Base-by-base conservation (phyloP, 495 filamentous ascomycete genomes). In the Geopyxis carbonaria region DNA sequence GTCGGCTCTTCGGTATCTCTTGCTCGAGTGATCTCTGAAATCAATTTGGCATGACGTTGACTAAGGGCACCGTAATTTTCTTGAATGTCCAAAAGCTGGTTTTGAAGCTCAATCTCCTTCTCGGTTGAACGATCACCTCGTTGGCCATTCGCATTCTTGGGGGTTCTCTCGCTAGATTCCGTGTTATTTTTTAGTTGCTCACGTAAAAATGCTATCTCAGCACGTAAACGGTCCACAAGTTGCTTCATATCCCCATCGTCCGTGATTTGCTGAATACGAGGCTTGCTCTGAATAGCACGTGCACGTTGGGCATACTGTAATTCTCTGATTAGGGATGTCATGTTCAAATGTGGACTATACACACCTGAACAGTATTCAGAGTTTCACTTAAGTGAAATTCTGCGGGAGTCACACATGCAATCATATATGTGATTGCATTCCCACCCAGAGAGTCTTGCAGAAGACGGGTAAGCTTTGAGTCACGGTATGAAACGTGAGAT, bases 351-450 rank as follows among this genome's bases (percentile, higher is more conserved):
- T 16, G 31, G 15, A 5, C 28, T 33, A 6, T 25, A 27, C 42
- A 42, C 45, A 56, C 52, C 47, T 56, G 76, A 16, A 99, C 79
- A 0, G 89, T 99, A 57, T 99, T 99, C 28, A 99, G 64, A 0
- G 89, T 95, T 61, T 99, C 89, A 61, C 86, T 95, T 13, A 95
- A 65, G 58, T 99, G 87, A 57, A 95, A 99, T 52, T 93, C 87
- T 10, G 85, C 85, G 4, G 86, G 89, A 4, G 83, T 95, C 18
- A 99, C 86, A 61, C 89, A 99, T 21, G 89, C 89, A 63, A 99
- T 86, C 89, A 99, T 94, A 60, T 95, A 99, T 1, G 89, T 99
- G 51, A 93, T 91, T 0, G 89, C 91, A 53, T 91, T 95, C 3
- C 91, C 91, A 32, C 89, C 89, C n/a, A 99, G 66, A 1, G 89